Evolutionary conservation across 1,284 basidiomycete genomes (phyloP), one percentile per base, ranked within the genome.

Genomic region (Inonotus hispidus): DNA sequence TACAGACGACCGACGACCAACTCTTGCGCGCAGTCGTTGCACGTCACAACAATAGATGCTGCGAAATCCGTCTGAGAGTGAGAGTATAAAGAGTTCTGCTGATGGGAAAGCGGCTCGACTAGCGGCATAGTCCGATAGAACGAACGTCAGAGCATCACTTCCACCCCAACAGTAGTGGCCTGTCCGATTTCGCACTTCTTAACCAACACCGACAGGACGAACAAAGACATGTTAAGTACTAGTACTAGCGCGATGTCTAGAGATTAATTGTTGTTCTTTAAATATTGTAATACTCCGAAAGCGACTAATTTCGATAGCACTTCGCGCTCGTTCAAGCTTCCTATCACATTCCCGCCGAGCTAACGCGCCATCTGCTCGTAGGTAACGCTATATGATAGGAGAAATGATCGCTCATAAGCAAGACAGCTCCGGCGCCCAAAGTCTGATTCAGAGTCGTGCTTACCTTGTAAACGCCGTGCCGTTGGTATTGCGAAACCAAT

Each of bases 381-480:
- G 63, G 60, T 45, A 64, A 53, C 23, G 63, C 63, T 64, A 29
- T 63, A 59, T 16, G n/a, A 58, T 58, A 46, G 16, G 29, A 54
- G n/a, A 39, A 39, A 13, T 21, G 41, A 43, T 43, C 41, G 41
- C 41, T 43, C 41, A n/a, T 43, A 43, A 43, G 41, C 16, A 43
- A 43, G 32, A 32, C 16, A 14, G n/a, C n/a, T n/a, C n/a, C n/a
- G n/a, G n/a, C n/a, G 16, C 19, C 41, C 41, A 16, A 43, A n/a
- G 7, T 43, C 41, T 16, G 41, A 43, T 21, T 43, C 13, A 7
- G 41, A 21, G 16, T 21, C 13, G n/a, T 25, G 19, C 88, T 71
- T 67, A 94, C 93, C 82, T 83, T 98, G 93, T 60, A 99, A 74
- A 71, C 82, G 88, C 64, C 84, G 83, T 27, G 93, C 91, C 1